Evolutionary conservation across 768 basidiomycete species (phyloP).

Genomic region (Leucogyrophana mollusca): DNA sequence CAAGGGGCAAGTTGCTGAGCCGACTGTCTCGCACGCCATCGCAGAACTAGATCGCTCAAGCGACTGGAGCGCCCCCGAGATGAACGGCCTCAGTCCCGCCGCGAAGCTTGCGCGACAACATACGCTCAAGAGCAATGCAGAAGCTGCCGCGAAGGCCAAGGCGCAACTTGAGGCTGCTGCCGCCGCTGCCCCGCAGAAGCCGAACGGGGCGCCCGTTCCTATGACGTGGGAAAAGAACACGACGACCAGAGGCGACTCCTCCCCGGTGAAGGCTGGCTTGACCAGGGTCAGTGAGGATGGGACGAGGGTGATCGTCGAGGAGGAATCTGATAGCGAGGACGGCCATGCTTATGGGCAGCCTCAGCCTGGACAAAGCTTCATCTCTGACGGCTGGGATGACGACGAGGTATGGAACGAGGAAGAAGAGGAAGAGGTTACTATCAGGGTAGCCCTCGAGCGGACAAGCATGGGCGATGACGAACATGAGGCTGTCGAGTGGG

Average conservation of each 20-base stretch:
- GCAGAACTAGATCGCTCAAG: conserved; percentile 76
- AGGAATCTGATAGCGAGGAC: conserved; percentile 64
- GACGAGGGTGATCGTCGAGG: conserved; percentile 61
- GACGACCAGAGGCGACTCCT: conserved; percentile 48
- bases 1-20: conserved; percentile 64
- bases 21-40: conserved; percentile 77
- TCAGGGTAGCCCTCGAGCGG: conserved; percentile 57
- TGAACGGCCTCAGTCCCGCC: conserved; percentile 84
- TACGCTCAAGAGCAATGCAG: conserved; percentile 80
- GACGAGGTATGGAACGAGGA: conserved; percentile 78
- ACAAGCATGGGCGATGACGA: conserved; percentile 50
- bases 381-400: conserved; percentile 72
- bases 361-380: conserved; percentile 38
- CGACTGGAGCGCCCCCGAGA: conserved; percentile 59
- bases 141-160: conserved; percentile 42
- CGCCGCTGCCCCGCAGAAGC: conserved; percentile 17
- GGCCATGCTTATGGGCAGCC: conserved; percentile 40
- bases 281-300: conserved; percentile 64
- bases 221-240: conserved; percentile 86
- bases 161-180: conserved; percentile 27
- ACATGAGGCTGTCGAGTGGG: conserved; percentile 74
- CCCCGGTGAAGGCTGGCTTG: conserved; percentile 41
- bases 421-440: conserved; percentile 71
- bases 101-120: conserved; percentile 89
- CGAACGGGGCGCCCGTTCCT: conserved; percentile 44